Conservation (phyloP, 495 filamentous ascomycete genomes). For the Pseudomonodictys pantanalensis region DNA sequence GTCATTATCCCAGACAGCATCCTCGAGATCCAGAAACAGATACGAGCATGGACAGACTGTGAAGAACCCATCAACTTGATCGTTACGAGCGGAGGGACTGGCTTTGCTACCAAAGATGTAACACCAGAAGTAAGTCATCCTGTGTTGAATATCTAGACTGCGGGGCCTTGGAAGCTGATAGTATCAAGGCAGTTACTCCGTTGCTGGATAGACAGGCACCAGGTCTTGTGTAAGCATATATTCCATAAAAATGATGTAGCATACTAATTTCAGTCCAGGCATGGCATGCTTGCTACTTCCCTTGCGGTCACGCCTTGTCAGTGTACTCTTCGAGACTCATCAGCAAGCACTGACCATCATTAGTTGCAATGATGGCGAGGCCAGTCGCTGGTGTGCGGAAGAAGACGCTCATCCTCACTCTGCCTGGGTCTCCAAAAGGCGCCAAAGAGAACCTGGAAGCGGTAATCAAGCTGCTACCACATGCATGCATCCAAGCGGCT, state of each 20-base stretch:
- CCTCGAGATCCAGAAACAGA: conserved; percentile 66
- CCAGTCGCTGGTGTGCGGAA: conserved; percentile 88
- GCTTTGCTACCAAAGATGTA: conserved; percentile 82
- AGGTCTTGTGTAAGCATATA: conserved; percentile 69
- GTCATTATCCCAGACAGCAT: conserved; percentile 80
- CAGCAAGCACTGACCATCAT: conserved; percentile 20
- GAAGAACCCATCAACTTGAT: conserved; percentile 67
- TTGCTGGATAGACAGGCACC: conserved; percentile 84
- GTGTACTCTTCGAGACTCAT: conserved; percentile 33
- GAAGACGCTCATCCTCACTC: conserved; percentile 79
- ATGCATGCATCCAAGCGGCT: conserved; percentile 87
- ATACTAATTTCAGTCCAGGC: conserved; percentile 53
- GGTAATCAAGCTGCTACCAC: conserved; percentile 83
- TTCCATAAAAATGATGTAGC: conserved; percentile 2
- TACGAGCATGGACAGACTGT: conserved; percentile 67
- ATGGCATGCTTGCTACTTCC: conserved; percentile 90
- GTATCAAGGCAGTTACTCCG: conserved; percentile 66
- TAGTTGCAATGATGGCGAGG: conserved; percentile 96
- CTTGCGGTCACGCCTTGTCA: conserved; percentile 83
- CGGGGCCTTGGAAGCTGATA: not conserved
- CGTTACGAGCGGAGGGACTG: conserved; percentile 87
- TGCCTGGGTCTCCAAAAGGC: conserved; percentile 96
- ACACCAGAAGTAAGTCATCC: conserved; percentile 73
- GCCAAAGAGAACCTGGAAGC: conserved; percentile 92
- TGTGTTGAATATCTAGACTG: not conserved